These are phyloP conservation scores for Cercis canadensis DNA, from an alignment of 306 rosid species.

Conservation along the genomic window DNA sequence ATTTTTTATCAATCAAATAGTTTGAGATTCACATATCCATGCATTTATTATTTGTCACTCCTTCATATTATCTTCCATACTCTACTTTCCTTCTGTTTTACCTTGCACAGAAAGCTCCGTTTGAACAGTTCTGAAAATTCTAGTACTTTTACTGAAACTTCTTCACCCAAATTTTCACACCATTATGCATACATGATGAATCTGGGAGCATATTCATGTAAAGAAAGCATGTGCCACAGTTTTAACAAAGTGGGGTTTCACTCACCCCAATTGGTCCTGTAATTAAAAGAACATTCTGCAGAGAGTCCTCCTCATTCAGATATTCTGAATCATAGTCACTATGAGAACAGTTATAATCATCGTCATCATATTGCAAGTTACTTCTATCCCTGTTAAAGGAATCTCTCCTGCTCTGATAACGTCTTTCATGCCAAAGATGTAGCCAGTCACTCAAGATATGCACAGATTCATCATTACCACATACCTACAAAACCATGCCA, in stretches of 20 bases:
- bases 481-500: constrained; percentile 61
- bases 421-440: constrained; percentile 68
- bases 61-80: too few relatives aligned
- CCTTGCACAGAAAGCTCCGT: too few relatives aligned
- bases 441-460: constrained; percentile 79
- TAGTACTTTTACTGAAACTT: too few relatives aligned
- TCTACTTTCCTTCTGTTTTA: too few relatives aligned
- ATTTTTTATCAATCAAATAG: too few relatives aligned
- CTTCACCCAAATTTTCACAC: constrained; percentile 6
- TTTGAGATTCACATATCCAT: too few relatives aligned
- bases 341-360: constrained; percentile 50
- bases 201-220: constrained; percentile 27
- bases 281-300: constrained; percentile 74
- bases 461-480: constrained; percentile 80
- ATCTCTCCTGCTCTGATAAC: constrained; percentile 47
- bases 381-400: constrained; percentile 40
- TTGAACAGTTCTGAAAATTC: too few relatives aligned
- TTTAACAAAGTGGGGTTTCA: constrained; percentile 28
- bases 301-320: constrained; percentile 44
- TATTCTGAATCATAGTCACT: constrained; percentile 56
- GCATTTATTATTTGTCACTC: too few relatives aligned
- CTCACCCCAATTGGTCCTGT: constrained; percentile 91
- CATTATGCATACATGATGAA: constrained; percentile 15
- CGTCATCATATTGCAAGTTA: constrained; percentile 33
- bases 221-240: constrained; percentile 20